These are phyloP conservation scores for Mycena haematopus DNA, from an alignment of 768 basidiomycete species.

Conservation along the genomic window DNA sequence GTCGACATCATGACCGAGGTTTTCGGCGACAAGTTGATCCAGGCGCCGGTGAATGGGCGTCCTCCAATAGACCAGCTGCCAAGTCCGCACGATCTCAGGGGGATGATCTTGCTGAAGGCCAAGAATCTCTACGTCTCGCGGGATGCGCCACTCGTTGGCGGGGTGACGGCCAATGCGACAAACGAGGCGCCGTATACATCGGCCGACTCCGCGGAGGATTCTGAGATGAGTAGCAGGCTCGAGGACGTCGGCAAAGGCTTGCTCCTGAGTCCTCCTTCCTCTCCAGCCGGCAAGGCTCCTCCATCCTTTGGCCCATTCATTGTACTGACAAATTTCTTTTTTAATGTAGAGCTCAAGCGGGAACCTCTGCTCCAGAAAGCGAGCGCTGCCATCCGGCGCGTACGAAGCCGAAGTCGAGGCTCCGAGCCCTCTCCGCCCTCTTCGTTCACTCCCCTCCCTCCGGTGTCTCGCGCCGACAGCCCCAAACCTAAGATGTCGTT, in stretches of 20 bases:
- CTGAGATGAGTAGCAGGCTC: conserved; percentile 14
- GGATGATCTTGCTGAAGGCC: conserved; percentile 85
- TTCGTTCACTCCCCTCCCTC: conserved; percentile 24
- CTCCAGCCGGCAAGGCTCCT: conserved; percentile 7
- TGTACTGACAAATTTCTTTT: neutral
- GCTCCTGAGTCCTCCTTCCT: neutral
- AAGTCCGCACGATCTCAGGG: conserved; percentile 86
- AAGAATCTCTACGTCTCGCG: conserved; percentile 22
- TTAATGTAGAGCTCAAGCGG: conserved; percentile 1
- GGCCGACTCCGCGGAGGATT: conserved; percentile 29
- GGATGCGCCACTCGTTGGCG: neutral
- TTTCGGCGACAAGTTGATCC: conserved; percentile 50
- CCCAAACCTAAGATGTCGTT: conserved; percentile 77
- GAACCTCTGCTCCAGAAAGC: conserved; percentile 23
- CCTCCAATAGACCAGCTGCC: conserved; percentile 66
- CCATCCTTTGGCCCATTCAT: neutral
- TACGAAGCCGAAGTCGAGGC: neutral
- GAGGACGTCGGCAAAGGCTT: conserved; percentile 5
- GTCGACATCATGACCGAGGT: conserved; percentile 53
- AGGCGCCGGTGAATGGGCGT: conserved; percentile 45
- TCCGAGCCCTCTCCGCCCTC: conserved; percentile 27
- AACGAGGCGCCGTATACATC: conserved; percentile 32
- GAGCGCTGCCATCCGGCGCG: conserved; percentile 24
- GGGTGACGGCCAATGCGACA: conserved; percentile 21
- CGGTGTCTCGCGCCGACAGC: conserved; percentile 29